Base-by-base conservation (phyloP, 129 eudicot genomes). In the Helianthus tuberosus region DNA sequence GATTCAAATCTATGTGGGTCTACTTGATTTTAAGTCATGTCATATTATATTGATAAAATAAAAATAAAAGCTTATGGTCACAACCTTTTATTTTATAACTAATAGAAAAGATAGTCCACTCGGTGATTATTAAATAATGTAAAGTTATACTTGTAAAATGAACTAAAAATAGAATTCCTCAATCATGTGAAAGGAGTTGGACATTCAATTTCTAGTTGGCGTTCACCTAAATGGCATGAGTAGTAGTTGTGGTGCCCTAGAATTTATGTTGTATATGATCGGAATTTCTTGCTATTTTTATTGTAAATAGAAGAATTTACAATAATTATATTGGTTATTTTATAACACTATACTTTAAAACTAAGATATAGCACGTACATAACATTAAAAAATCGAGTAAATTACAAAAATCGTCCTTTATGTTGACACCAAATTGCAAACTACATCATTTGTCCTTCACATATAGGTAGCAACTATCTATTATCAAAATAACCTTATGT, bases 151-250 rank as follows among this genome's bases (percentile, higher is more conserved):
- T 32, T 32, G 36, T 32, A 32, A 4, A 13, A 13, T 20, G 16
- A 51, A 51, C 6, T n/a, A 51, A 51, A 51, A 51, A 51, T 53
- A 16, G 36, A 53, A 53, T 53, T 53, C 11, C 27, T 16, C 27
- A 53, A 53, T 53, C 60, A 53, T 53, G 60, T 16, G 60, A 53
- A 53, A 15, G 11, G 29, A 16, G 60, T 53, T 53, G 59, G 59
- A 7, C 59, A n/a, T 15, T 15, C 36, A 32, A 32, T 32, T 2
- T 32, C 36, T 32, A 32, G 27, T 16, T 8, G 10, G 59, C 17
- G 0, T 53, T 53, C 60, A 53, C 60, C 60, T 53, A 53, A 53
- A 53, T 53, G 0, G 25, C 60, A 53, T 53, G 60, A 53, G 12
- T 7, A 53, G 11, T 53, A n/a, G 23, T 53, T 52, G 58, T 52